Evolutionary conservation across 2,329 filamentous ascomycete species (phyloP), one percentile per base, ranked within the genome.

Genomic region (Pyricularia sp.): DNA sequence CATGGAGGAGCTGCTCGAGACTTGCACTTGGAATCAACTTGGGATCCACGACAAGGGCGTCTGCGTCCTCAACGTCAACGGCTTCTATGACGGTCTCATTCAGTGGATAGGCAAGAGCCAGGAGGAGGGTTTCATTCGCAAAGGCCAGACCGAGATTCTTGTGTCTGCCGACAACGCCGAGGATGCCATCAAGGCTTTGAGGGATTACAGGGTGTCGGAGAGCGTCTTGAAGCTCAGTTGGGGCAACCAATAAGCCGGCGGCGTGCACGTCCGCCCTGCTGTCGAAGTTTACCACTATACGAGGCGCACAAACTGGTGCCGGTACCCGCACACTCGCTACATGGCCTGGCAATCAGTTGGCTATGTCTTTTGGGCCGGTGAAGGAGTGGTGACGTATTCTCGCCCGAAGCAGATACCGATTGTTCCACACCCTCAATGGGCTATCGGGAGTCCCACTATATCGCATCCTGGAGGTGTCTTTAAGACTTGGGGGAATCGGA

Each of bases 11-110:
- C 85, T 99, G 77, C 93, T 97, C 79, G 92, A 96, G 81, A 88
- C 92, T 2, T 89, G 89, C 30, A 96, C 92, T 12, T 99, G 95
- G 94, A 98, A 97, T 79, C 95, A 98, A 81, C 81, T 99, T 66
- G 94, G 95, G 0, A 98, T 99, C 72, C 95, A 98, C 80, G 85
- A 84, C 73, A 84, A 86, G 66, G 92, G 91, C 3, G 89, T 98
- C 64, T 89, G 94, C 68, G 82, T 97, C 66, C 87, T 92, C 73
- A 98, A 98, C 78, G 85, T 97, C 30, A 89, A 94, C 68, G 93
- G 93, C 0, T 98, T 97, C 80, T 99, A 94, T 87, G 91, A 96
- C 78, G 93, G 93, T 0, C 81, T 99, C 71, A 79, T 97, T 70
- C 80, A 85, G 67, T 97, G 94, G 94, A 88, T 97, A 70, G 83